phyloP scores from a whole-genome alignment of 2,329 filamentous ascomycete species.

The Diaporthe citri region DNA sequence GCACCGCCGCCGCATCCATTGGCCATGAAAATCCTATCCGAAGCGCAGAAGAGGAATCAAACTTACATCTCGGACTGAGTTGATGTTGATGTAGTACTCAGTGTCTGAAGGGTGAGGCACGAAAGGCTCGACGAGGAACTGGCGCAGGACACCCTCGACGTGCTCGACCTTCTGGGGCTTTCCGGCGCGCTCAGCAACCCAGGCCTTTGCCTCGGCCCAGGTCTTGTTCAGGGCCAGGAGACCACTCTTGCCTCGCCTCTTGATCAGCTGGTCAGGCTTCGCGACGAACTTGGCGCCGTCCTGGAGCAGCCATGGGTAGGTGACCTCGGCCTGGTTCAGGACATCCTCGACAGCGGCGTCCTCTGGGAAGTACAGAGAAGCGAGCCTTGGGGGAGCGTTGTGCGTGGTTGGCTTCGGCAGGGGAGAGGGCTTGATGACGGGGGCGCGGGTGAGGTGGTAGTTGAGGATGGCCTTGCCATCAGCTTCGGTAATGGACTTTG shows the following conservation, averaged over 20 bases:
- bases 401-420: constrained; percentile 86
- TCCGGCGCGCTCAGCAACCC: constrained; percentile 92
- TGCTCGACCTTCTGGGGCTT: constrained; percentile 96
- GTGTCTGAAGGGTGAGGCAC: constrained; percentile 95
- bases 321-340: constrained; percentile 94
- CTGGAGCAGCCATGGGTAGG: constrained; percentile 94
- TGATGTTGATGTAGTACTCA: constrained; percentile 99
- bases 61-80: constrained; percentile 98
- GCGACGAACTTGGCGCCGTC: constrained; percentile 92
- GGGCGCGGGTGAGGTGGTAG: constrained; percentile 98
- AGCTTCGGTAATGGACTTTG: constrained; percentile 98
- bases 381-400: constrained; percentile 92
- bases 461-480: constrained; percentile 99
- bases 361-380: constrained; percentile 92
- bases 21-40: not conserved
- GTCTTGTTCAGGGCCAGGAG: constrained; percentile 96
- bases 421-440: constrained; percentile 97
- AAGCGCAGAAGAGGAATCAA: constrained; percentile 41
- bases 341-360: constrained; percentile 85
- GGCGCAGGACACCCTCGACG: constrained; percentile 86
- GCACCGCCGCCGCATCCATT: constrained; percentile 3
- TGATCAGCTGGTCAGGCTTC: constrained; percentile 98
- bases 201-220: constrained; percentile 93
- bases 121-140: constrained; percentile 98
- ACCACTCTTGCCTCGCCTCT: constrained; percentile 99